phyloP scores from a whole-genome alignment of 768 basidiomycete genomes.

The Hebeloma cylindrosporum region DNA sequence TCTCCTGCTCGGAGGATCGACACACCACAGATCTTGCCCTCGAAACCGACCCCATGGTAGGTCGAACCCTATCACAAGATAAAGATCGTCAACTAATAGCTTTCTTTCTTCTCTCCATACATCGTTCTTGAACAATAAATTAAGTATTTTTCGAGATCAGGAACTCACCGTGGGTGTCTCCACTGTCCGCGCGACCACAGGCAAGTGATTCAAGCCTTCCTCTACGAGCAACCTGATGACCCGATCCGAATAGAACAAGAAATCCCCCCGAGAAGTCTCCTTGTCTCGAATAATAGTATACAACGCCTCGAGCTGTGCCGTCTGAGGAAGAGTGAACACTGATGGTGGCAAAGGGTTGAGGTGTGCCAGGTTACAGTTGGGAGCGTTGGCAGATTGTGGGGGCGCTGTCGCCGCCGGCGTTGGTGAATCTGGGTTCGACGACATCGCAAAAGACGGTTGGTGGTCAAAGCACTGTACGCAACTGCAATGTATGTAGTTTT shows the following conservation, averaged over 20 bases:
- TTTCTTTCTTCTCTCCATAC: not conserved
- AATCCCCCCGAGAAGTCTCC: slow-evolving; percentile 87
- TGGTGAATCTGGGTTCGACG: not conserved
- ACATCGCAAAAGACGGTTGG: not conserved
- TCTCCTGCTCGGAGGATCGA: slow-evolving; percentile 94
- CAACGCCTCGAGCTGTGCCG: slow-evolving; percentile 90
- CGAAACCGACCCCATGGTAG: slow-evolving; percentile 92
- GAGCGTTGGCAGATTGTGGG: slow-evolving; percentile 33
- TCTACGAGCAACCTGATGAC: slow-evolving; percentile 85
- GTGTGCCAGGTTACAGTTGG: slow-evolving; percentile 37
- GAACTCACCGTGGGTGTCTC: slow-evolving; percentile 76
- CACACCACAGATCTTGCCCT: slow-evolving; percentile 95
- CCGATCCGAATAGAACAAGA: slow-evolving; percentile 92
- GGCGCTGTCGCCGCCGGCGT: slow-evolving; percentile 25
- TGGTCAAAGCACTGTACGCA: not conserved
- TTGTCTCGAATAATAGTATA: slow-evolving; percentile 94
- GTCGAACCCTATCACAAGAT: slow-evolving; percentile 56
- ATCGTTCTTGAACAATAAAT: not conserved
- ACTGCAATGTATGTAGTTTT: too few relatives aligned
- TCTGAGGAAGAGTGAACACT: slow-evolving; percentile 88
- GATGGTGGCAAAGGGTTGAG: slow-evolving; percentile 63
- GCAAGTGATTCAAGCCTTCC: slow-evolving; percentile 87
- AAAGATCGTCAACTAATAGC: slow-evolving; percentile 2
- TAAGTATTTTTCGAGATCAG: slow-evolving; percentile 1
- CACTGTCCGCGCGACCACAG: slow-evolving; percentile 68